A percentile compares a stretch with the other conserved stretches of the same genome.
Evolutionary conservation across 805 yeast genomes (phyloP).

Genomic region (Saturnispora saitoi): DNA sequence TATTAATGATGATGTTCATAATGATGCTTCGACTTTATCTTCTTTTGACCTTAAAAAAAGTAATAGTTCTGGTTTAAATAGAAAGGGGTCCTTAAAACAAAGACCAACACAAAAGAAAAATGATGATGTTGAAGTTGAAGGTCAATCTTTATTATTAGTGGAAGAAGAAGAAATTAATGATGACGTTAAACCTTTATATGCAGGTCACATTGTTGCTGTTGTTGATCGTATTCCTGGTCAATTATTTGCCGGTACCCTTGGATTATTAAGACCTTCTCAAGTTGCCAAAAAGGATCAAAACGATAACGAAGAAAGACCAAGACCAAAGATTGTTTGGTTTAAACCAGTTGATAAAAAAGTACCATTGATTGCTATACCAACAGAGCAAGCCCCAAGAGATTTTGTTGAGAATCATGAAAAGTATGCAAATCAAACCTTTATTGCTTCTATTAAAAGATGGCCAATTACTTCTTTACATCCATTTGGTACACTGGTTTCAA

Average conservation of each 20-base stretch:
- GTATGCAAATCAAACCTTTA: conserved; percentile 74
- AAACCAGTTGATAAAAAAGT: conserved; percentile 98
- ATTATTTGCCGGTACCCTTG: conserved; percentile 88
- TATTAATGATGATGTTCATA: conserved; percentile 62
- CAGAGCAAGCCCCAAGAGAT: conserved; percentile 95
- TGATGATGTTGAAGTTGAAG: conserved; percentile 98
- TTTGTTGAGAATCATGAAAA: conserved; percentile 86
- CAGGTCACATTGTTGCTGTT: conserved; percentile 97
- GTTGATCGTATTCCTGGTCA: conserved; percentile 97
- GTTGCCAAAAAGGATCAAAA: conserved; percentile 57
- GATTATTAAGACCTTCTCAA: conserved; percentile 90
- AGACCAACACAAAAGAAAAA: conserved; percentile 96
- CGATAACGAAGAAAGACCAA: conserved; percentile 21
- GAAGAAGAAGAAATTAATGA: conserved; percentile 96
- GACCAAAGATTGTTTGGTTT: conserved; percentile 97
- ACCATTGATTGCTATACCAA: conserved; percentile 95
- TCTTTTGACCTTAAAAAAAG: conserved; percentile 1
- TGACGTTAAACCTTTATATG: conserved; percentile 86
- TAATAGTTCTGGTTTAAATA: conserved; percentile 33
- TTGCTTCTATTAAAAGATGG: conserved; percentile 97
- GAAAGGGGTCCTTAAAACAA: conserved; percentile 88
- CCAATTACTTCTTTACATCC: conserved; percentile 98
- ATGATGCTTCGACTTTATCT: conserved; percentile 61
- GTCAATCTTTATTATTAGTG: conserved; percentile 81
- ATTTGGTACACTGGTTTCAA: conserved; percentile 85